These are phyloP conservation scores for Suillus americanus DNA, from an alignment of 768 basidiomycete species.

Conservation along the genomic window DNA sequence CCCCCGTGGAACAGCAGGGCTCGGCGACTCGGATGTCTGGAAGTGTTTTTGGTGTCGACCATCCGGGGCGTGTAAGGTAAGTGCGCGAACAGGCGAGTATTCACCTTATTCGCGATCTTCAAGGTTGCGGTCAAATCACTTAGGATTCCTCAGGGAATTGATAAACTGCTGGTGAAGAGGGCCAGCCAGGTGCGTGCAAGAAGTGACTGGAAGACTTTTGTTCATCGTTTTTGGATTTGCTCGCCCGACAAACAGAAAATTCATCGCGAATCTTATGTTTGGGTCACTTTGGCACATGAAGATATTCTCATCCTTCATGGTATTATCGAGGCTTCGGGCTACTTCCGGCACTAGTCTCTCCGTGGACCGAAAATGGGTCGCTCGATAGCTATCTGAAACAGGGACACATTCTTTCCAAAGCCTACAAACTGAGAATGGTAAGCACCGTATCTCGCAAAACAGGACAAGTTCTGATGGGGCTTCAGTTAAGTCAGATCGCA, in stretches of 20 bases:
- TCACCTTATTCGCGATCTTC: neutral
- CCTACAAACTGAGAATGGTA: slow-evolving; percentile 16
- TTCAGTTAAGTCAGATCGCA: slow-evolving; percentile 3
- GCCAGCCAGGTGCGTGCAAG: neutral
- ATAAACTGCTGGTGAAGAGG: neutral
- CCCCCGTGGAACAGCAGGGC: too few species aligned
- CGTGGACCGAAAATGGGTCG: slow-evolving; percentile 30
- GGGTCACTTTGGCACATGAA: slow-evolving; percentile 10
- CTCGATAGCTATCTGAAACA: slow-evolving; percentile 27
- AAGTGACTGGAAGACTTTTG: neutral
- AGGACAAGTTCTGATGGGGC: neutral
- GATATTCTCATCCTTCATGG: slow-evolving; percentile 20
- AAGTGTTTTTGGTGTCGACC: neutral
- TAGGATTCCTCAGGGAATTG: neutral
- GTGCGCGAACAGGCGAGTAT: neutral
- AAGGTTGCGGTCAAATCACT: slow-evolving; percentile 11
- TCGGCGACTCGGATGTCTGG: slow-evolving; percentile 2
- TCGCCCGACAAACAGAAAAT: neutral
- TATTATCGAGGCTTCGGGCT: slow-evolving; percentile 18
- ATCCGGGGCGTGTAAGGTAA: neutral
- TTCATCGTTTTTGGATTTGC: neutral
- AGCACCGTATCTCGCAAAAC: neutral
- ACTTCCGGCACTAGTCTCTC: slow-evolving; percentile 22
- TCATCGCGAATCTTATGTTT: slow-evolving; percentile 1
- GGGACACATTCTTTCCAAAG: neutral